Conservation (phyloP, 768 basidiomycete genomes). For the Dacryopinax primogenitus region DNA sequence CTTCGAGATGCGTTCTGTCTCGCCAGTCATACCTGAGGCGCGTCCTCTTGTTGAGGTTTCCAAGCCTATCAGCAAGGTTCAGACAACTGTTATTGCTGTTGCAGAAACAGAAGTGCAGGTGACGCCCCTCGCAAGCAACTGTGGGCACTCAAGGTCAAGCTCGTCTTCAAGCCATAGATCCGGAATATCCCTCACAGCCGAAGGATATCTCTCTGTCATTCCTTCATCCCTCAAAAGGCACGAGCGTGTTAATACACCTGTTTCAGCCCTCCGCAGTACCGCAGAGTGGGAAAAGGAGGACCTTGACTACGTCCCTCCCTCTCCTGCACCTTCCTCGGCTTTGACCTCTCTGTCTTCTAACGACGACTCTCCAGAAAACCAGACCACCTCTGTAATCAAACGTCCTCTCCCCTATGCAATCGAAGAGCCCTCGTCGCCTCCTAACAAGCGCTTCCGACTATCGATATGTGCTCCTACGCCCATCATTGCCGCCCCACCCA, state of each 20-base stretch:
- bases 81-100: neutral
- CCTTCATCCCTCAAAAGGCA: neutral
- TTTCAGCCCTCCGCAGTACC: neutral
- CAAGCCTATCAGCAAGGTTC: neutral
- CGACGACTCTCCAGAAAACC: neutral
- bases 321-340: neutral
- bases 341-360: neutral
- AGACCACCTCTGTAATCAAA: neutral
- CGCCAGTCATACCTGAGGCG: neutral
- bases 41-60: neutral
- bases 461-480: neutral
- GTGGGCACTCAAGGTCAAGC: neutral
- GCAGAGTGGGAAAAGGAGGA: slow-evolving; percentile 2
- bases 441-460: neutral
- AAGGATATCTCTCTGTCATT: neutral
- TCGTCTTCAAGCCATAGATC: neutral
- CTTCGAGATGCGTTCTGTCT: slow-evolving; percentile 6
- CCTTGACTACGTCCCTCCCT: neutral
- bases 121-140: neutral
- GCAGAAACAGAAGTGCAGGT: neutral
- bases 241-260: neutral
- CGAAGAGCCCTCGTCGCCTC: neutral
- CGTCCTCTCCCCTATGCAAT: neutral
- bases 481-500: neutral
- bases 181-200: neutral